Evolutionary conservation across 257 asterid species (phyloP), one percentile per base, ranked within the genome.

Genomic region (Solanum lycopersicoides): DNA sequence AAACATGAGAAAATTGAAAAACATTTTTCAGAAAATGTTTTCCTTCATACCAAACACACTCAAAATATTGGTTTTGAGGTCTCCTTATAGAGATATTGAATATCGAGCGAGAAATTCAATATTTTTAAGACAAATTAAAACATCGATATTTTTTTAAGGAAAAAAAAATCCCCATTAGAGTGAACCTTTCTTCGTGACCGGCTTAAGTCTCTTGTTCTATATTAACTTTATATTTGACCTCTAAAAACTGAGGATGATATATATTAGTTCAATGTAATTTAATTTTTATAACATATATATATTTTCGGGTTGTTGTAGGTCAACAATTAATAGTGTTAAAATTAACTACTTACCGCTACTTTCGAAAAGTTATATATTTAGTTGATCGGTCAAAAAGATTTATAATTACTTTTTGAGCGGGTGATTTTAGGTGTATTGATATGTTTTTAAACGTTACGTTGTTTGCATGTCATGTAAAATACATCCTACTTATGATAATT

Each of bases 111-210:
- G 2, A 56, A 56, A 56, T 56, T 4, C 0, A 9, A 6, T 2
- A 28, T 56, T 20, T 16, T 7, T 56, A 0, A 9, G 65, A 56
- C 3, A 63, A 63, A 63, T n/a, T 4, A 63, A 63, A 63, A 2
- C 6, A 53, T 9, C 16, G 0, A 16, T 42, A n/a, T 14, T 1
- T 63, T 63, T n/a, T 63, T 63, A 63, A n/a, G 3, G 71, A 12
- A 2, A 15, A 53, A 53, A 18, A 50, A 9, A 16, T 0, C 0
- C 69, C 1, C 0, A 2, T 21, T 14, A 63, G 10, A 9, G 15
- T 63, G 30, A 63, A 63, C 71, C 32, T 63, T 25, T 63, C 32
- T 32, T 23, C 6, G 71, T 63, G 32, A 63, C 23, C 5, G 16
- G 32, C 13, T 4, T 23, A n/a, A 60, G 7, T 23, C 23, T 60